These are phyloP conservation scores for Auriscalpium vulgare DNA, from an alignment of 768 basidiomycete species.

Conservation along the genomic window DNA sequence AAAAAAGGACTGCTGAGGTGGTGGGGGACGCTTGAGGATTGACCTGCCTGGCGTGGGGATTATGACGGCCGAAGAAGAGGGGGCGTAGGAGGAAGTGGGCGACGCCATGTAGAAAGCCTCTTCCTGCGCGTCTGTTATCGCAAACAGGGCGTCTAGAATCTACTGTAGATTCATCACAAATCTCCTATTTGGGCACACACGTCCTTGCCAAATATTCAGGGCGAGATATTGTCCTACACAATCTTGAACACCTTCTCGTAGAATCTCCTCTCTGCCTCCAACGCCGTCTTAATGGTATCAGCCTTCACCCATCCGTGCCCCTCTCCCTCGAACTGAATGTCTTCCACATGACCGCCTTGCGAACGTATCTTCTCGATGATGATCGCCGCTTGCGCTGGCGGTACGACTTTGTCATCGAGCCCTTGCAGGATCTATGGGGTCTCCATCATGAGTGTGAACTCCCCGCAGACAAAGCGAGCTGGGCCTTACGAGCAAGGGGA, in stretches of 20 bases:
- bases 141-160: too few relatives aligned
- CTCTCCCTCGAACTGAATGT: constrained; percentile 55
- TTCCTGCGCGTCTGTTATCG: background rate
- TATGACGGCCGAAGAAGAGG: constrained; percentile 75
- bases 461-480: constrained; percentile 1
- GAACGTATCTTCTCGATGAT: constrained; percentile 48
- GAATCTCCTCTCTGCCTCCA: constrained; percentile 45
- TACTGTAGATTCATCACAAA: too few relatives aligned
- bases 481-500: constrained; percentile 52
- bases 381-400: constrained; percentile 51
- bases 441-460: background rate
- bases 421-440: constrained; percentile 59
- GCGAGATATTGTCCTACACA: too few relatives aligned
- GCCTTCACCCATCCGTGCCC: constrained; percentile 57
- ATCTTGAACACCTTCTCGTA: constrained; percentile 36
- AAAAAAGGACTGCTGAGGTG: constrained; percentile 59
- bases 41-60: constrained; percentile 75
- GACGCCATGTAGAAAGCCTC: constrained; percentile 16
- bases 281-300: constrained; percentile 43
- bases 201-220: background rate
- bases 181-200: too few relatives aligned
- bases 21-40: constrained; percentile 73
- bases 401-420: constrained; percentile 53
- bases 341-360: constrained; percentile 46
- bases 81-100: constrained; percentile 45